Conservation (phyloP, 768 basidiomycete species). For the Boletus reticulatus region DNA sequence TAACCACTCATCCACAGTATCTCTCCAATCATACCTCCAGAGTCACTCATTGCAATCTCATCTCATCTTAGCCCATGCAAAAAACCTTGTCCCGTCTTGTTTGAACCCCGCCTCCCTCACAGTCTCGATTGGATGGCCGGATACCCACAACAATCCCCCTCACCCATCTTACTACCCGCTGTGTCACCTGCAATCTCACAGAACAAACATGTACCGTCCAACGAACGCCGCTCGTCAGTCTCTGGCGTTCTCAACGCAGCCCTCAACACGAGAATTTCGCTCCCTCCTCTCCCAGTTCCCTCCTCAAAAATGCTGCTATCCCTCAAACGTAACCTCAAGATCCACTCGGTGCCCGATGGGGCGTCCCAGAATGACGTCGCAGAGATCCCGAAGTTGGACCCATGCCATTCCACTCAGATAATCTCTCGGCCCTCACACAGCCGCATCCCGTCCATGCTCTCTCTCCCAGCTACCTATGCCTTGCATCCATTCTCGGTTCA, state of each 20-base stretch:
- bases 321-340: slow-evolving; percentile 20
- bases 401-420: neutral
- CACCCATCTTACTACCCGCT: slow-evolving; percentile 16
- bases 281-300: slow-evolving; percentile 17
- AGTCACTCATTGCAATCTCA: slow-evolving; percentile 43
- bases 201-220: slow-evolving; percentile 6
- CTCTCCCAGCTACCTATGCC: slow-evolving; percentile 10
- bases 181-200: slow-evolving; percentile 11
- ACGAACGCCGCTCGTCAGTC: slow-evolving; percentile 16
- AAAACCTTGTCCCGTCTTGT: slow-evolving; percentile 30
- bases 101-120: slow-evolving; percentile 33
- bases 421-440: slow-evolving; percentile 1
- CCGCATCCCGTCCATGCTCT: slow-evolving; percentile 9
- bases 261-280: slow-evolving; percentile 16
- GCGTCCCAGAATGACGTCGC: neutral
- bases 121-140: slow-evolving; percentile 34
- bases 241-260: slow-evolving; percentile 23
- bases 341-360: neutral
- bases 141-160: slow-evolving; percentile 44
- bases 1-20: slow-evolving; percentile 35
- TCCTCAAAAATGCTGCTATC: slow-evolving; percentile 19
- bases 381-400: neutral
- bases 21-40: slow-evolving; percentile 55
- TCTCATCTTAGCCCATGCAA: slow-evolving; percentile 28
- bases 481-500: slow-evolving; percentile 15